Percentiles rank a stretch among this genome's conserved stretches.
phyloP scores from a whole-genome alignment of 164 flowering plant genomes.

The Liquidambar formosana region DNA sequence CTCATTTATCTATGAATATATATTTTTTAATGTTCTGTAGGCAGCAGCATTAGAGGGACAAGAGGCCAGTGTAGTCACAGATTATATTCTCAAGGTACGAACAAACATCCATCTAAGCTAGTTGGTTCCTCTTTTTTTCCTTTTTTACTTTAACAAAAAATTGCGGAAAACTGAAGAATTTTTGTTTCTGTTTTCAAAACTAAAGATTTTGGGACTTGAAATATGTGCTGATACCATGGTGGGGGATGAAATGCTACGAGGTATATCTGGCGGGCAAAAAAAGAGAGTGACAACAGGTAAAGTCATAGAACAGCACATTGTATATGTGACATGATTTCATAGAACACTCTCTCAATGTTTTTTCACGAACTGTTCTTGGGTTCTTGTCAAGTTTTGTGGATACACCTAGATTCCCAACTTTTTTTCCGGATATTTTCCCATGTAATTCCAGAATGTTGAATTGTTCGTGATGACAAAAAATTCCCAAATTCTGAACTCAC shows the following conservation, averaged over 20 bases:
- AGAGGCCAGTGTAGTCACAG: constrained; percentile 66
- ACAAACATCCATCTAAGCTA: background rate
- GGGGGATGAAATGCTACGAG: constrained; percentile 38
- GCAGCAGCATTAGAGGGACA: constrained; percentile 71
- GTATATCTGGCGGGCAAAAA: constrained; percentile 42
- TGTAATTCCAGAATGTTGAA: background rate
- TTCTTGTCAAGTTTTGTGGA: background rate
- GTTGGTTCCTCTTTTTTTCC: background rate
- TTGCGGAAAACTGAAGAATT: background rate
- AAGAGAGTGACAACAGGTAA: constrained; percentile 40
- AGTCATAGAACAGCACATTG: background rate
- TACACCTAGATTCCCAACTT: background rate
- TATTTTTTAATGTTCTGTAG: constrained; percentile 23
- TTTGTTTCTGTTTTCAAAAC: background rate
- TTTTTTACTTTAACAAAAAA: background rate
- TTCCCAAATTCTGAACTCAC: background rate
- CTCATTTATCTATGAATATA: too few species aligned
- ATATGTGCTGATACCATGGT: constrained; percentile 39
- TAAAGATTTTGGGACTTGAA: constrained; percentile 36
- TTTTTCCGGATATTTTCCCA: background rate
- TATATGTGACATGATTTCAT: background rate
- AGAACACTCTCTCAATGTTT: background rate
- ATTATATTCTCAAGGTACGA: constrained; percentile 67
- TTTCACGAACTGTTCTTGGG: background rate
- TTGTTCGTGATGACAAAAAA: background rate